Percentiles rank a stretch among this genome's conserved stretches.
These are phyloP conservation scores for Lactarius indigo DNA, from an alignment of 768 basidiomycete genomes.

Conservation along the genomic window DNA sequence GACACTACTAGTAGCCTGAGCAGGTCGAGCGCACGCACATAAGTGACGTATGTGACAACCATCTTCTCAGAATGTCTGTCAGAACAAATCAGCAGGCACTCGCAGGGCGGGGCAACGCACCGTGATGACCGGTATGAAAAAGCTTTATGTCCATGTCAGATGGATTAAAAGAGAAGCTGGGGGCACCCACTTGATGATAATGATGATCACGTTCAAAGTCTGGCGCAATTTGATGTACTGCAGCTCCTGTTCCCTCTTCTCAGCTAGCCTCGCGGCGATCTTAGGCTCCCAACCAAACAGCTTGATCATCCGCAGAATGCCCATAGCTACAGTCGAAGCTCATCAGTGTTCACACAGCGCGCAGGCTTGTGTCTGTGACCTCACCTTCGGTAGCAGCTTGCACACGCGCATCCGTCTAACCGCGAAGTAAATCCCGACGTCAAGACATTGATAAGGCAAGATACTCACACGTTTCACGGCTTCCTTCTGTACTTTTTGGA, in stretches of 20 bases:
- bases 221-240: slow-evolving; percentile 34
- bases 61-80: slow-evolving; percentile 27
- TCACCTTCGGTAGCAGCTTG: slow-evolving; percentile 43
- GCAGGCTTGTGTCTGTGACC: not conserved
- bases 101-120: slow-evolving; percentile 18
- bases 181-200: slow-evolving; percentile 31
- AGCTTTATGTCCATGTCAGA: slow-evolving; percentile 27
- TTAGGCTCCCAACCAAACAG: slow-evolving; percentile 63
- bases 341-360: not conserved
- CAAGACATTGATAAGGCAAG: not conserved
- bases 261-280: slow-evolving; percentile 33
- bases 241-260: slow-evolving; percentile 41
- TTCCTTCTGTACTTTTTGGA: slow-evolving; percentile 37
- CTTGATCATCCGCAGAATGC: slow-evolving; percentile 47
- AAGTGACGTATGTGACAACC: slow-evolving; percentile 36
- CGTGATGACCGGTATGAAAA: slow-evolving; percentile 38
- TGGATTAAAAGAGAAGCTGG: not conserved
- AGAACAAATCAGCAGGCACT: not conserved
- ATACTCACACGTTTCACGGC: slow-evolving; percentile 39
- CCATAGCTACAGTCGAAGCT: slow-evolving; percentile 30
- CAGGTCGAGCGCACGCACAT: slow-evolving; percentile 16
- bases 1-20: not conserved
- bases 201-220: slow-evolving; percentile 35
- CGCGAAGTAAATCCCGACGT: not conserved
- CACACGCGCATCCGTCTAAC: slow-evolving; percentile 46